Evolutionary conservation across 441 rosid genomes (phyloP).

Genomic region (Corymbia citriodora): DNA sequence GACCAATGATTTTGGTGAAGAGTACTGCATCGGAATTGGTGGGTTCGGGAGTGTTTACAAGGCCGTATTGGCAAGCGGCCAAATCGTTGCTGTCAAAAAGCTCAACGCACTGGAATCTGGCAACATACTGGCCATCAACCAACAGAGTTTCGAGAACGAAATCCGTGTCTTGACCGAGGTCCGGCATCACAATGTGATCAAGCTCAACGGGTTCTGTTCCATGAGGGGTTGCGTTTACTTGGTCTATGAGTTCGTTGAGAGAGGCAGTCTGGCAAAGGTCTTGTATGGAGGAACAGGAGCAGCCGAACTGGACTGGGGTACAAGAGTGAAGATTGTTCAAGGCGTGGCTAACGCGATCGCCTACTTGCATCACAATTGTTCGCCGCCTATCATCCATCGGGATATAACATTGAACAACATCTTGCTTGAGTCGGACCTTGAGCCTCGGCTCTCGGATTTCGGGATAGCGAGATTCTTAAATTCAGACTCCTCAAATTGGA

Average conservation of each 20-base stretch:
- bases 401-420: conserved; percentile 45
- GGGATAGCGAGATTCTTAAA: conserved; percentile 52
- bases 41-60: conserved; percentile 62
- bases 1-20: conserved; percentile 41
- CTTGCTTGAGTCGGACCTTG: conserved; percentile 43
- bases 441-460: conserved; percentile 54
- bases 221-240: conserved; percentile 33
- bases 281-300: conserved; percentile 28
- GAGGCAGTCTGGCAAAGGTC: conserved; percentile 42
- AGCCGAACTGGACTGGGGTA: conserved; percentile 33
- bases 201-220: conserved; percentile 51
- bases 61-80: conserved; percentile 37
- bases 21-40: conserved; percentile 55
- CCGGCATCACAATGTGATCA: conserved; percentile 57
- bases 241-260: conserved; percentile 50
- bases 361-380: conserved; percentile 60
- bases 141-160: conserved; percentile 52
- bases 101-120: conserved; percentile 25
- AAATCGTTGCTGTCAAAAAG: conserved; percentile 54
- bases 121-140: conserved; percentile 28
- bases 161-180: conserved; percentile 42
- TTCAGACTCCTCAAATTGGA: conserved; percentile 46
- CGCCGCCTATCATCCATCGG: conserved; percentile 47
- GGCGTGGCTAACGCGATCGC: conserved; percentile 65
- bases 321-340: conserved; percentile 35